Evolutionary conservation across 805 yeast species (phyloP).

Genomic region (Lachancea waltii): DNA sequence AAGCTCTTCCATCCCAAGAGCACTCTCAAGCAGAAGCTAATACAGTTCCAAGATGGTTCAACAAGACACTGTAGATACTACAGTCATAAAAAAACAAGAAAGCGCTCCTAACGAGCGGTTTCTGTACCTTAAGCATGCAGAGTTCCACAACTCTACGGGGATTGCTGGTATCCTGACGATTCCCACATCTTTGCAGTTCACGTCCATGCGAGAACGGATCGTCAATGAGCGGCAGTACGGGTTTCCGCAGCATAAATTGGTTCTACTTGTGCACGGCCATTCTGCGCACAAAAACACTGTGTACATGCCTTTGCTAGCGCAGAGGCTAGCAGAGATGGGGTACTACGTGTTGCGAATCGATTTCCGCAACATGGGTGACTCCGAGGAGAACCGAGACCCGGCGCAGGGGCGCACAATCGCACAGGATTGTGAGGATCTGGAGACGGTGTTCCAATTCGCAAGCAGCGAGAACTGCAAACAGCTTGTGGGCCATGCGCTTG

Average conservation of each 20-base stretch:
- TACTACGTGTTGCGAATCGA: constrained; percentile 68
- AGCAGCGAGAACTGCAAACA: constrained; percentile 25
- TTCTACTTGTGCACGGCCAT: constrained; percentile 72
- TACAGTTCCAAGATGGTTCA: constrained; percentile 4
- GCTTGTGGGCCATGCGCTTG: constrained; percentile 36
- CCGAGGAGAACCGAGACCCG: constrained; percentile 39
- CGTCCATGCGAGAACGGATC: constrained; percentile 14
- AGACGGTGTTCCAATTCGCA: constrained; percentile 35
- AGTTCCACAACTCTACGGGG: constrained; percentile 26
- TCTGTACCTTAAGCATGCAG: constrained; percentile 17
- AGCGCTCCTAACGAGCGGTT: constrained; percentile 15
- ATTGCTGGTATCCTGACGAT: constrained; percentile 34
- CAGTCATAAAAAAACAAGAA: constrained; percentile 7
- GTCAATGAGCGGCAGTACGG: constrained; percentile 14
- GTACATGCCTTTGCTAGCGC: constrained; percentile 60
- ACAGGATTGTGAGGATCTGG: constrained; percentile 67
- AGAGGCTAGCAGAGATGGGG: constrained; percentile 55
- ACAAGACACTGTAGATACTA: constrained; percentile 7
- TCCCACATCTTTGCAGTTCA: constrained; percentile 27
- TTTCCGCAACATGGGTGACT: constrained; percentile 79
- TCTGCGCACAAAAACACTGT: constrained; percentile 80
- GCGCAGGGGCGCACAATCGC: constrained; percentile 48
- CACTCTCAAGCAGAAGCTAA: neutral
- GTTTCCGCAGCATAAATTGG: constrained; percentile 41
- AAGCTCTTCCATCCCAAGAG: too few relatives aligned